Conservation (phyloP, 2,329 filamentous ascomycete species). For the Aspergillus quadricinctus region DNA sequence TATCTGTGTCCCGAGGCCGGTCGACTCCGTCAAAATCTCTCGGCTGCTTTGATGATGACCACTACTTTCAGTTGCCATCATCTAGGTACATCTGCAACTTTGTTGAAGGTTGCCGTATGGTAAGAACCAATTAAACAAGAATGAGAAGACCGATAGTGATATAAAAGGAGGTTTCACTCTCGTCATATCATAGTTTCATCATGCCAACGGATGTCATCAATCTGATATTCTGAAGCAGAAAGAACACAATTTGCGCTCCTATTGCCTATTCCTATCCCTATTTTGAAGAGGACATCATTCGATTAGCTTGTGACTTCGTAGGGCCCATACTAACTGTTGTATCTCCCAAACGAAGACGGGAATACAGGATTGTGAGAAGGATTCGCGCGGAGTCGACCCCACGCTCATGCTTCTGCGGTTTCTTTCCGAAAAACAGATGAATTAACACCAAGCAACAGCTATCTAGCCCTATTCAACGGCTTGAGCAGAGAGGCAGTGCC, state of each 20-base stretch:
- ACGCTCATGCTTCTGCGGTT: neutral
- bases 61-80: neutral
- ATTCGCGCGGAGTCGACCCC: neutral
- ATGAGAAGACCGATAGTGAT: neutral
- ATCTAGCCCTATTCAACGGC: too few relatives aligned
- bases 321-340: neutral
- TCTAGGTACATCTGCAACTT: neutral
- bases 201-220: neutral
- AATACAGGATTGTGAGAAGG: neutral
- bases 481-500: neutral
- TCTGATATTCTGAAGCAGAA: neutral
- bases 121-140: neutral
- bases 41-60: neutral
- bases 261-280: neutral
- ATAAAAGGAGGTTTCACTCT: neutral
- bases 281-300: neutral
- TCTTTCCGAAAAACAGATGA: neutral
- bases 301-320: neutral
- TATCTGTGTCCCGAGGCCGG: neutral
- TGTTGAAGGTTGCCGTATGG: neutral
- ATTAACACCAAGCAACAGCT: too few relatives aligned
- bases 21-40: neutral
- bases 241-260: too few relatives aligned
- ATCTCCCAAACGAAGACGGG: neutral
- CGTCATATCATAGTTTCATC: neutral